A percentile compares a stretch with the other conserved stretches of the same genome.
These are phyloP conservation scores for Zymoseptoria brevis DNA, from an alignment of 2,329 filamentous ascomycete genomes.

Conservation along the genomic window DNA sequence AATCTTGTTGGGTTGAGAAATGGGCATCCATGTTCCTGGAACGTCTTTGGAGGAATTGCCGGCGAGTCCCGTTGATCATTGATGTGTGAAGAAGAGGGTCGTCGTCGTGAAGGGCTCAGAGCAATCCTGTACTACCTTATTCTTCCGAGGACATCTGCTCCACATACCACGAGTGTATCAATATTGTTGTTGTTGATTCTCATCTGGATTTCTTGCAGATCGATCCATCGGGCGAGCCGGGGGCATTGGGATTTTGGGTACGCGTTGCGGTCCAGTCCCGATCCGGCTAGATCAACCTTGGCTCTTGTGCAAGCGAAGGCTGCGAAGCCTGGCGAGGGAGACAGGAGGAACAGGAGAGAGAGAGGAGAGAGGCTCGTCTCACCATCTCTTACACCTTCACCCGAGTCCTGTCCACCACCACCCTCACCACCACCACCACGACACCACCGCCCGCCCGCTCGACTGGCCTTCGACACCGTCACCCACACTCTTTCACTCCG, in stretches of 20 bases:
- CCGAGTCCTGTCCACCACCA: background rate
- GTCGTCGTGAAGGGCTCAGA: background rate
- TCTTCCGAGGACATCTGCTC: background rate
- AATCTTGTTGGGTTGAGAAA: background rate
- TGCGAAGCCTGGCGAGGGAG: background rate
- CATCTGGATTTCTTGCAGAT: background rate
- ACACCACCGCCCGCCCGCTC: background rate
- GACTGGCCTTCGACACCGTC: background rate
- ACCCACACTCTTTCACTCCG: background rate
- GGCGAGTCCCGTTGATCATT: no score
- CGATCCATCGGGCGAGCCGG: background rate
- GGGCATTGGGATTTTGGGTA: background rate
- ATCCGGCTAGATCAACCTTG: background rate
- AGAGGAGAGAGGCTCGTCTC: background rate
- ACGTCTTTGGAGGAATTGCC: background rate
- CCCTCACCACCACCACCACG: background rate
- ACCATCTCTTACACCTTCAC: background rate
- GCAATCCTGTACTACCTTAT: no score
- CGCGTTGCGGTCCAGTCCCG: background rate
- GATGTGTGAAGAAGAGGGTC: background rate
- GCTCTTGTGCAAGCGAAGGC: background rate
- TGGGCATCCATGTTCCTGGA: background rate
- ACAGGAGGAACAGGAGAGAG: background rate
- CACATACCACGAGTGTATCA: background rate
- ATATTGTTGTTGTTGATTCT: background rate